Conservation (phyloP, 1,284 basidiomycete genomes). For the Cerrena zonata region DNA sequence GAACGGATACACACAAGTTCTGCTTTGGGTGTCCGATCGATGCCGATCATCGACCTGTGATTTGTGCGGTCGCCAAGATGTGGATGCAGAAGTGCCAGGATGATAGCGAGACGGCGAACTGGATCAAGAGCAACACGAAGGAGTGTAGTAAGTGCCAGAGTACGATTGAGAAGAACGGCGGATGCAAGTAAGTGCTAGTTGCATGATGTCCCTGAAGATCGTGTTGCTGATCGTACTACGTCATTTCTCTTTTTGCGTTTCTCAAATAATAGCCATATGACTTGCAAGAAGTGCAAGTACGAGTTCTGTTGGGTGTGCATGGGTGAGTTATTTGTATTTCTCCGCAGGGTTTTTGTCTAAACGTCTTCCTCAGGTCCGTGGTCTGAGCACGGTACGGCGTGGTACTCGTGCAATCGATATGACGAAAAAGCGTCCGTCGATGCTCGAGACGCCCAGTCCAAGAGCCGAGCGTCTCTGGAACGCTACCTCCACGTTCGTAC, state of each 20-base stretch:
- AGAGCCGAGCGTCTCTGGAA: constrained; percentile 83
- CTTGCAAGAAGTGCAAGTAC: constrained; percentile 97
- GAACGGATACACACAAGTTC: constrained; percentile 63
- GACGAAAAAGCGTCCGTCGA: constrained; percentile 89
- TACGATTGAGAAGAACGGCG: constrained; percentile 99
- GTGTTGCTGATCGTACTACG: not conserved
- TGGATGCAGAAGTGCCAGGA: constrained; percentile 98
- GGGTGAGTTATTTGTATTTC: constrained; percentile 36
- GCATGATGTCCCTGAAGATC: not conserved
- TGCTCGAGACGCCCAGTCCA: constrained; percentile 85
- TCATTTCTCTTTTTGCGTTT: too few species aligned
- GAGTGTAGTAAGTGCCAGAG: constrained; percentile 93
- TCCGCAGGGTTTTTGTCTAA: constrained; percentile 35
- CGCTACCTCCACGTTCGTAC: constrained; percentile 90
- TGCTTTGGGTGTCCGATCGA: constrained; percentile 88
- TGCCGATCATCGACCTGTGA: constrained; percentile 84
- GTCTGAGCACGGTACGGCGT: constrained; percentile 95
- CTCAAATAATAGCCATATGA: constrained; percentile 96
- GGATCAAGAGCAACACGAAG: constrained; percentile 99
- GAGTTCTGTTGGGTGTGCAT: constrained; percentile 83
- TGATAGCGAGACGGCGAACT: constrained; percentile 97
- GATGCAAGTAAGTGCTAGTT: constrained; percentile 80
- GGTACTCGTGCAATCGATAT: constrained; percentile 97
- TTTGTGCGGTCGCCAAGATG: constrained; percentile 83
- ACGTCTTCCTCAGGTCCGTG: constrained; percentile 68